Evolutionary conservation across 2,329 filamentous ascomycete species (phyloP).

Genomic region (Aspergillus sp.): DNA sequence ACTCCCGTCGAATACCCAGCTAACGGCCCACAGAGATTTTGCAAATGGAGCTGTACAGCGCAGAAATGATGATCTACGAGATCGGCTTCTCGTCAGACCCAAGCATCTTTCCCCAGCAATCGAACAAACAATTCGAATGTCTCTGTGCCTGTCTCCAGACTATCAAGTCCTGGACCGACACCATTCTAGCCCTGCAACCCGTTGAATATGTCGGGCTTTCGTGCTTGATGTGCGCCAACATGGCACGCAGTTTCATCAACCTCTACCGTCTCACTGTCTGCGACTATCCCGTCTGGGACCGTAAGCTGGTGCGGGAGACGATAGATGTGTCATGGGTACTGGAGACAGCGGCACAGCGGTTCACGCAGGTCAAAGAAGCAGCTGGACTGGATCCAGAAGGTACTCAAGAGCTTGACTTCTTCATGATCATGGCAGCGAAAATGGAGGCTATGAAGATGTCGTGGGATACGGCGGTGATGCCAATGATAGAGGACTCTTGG

Average conservation of each 20-base stretch:
- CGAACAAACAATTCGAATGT: background rate
- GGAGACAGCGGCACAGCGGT: background rate
- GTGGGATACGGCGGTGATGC: background rate
- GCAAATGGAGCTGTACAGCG: background rate
- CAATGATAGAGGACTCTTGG: background rate
- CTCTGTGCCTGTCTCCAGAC: background rate
- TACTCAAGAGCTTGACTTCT: background rate
- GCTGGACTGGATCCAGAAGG: background rate
- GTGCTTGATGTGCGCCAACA: background rate
- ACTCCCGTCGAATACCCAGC: background rate
- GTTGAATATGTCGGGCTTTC: background rate
- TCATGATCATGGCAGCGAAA: background rate
- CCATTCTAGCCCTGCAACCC: background rate
- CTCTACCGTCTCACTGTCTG: constrained; percentile 1
- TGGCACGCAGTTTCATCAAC: background rate
- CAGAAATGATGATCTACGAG: background rate
- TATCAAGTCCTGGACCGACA: background rate
- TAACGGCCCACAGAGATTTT: background rate
- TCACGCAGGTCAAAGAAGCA: background rate
- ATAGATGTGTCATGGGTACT: constrained; percentile 3
- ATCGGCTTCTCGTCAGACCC: background rate
- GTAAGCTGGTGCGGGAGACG: background rate
- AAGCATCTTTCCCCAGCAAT: background rate
- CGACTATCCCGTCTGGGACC: constrained; percentile 9
- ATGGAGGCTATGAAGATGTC: background rate